phyloP scores from a whole-genome alignment of 192 early-diverging fungal species.

The Chytriomyces confervae region DNA sequence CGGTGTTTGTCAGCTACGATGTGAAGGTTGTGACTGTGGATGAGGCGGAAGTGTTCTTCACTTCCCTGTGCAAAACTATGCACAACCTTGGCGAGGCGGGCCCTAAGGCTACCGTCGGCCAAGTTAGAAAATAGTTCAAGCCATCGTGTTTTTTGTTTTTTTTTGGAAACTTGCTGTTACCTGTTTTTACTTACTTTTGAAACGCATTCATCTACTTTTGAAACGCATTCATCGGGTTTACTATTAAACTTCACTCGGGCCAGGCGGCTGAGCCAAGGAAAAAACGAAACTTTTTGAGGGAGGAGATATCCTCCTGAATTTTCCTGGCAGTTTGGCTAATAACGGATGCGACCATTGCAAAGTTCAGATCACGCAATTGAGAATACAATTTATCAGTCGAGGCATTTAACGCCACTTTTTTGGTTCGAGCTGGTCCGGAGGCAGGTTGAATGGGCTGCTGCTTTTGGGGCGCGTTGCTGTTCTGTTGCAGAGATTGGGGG shows the following conservation, averaged over 20 bases:
- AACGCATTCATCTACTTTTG: background rate
- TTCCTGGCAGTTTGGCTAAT: constrained; percentile 83
- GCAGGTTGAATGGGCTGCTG: background rate
- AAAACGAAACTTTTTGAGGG: background rate
- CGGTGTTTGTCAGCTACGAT: constrained; percentile 43
- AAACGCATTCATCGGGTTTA: background rate
- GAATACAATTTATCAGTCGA: constrained; percentile 79
- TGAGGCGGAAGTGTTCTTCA: constrained; percentile 49
- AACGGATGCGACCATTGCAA: constrained; percentile 84
- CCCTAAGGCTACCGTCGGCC: constrained; percentile 2
- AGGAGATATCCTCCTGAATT: constrained; percentile 75
- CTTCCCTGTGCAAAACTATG: constrained; percentile 30
- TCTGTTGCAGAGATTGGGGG: constrained; percentile 15
- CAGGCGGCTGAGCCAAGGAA: background rate
- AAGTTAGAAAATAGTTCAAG: constrained; percentile 13
- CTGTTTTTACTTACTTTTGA: background rate
- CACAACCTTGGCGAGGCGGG: constrained; percentile 14
- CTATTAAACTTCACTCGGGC: background rate
- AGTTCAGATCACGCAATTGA: constrained; percentile 87
- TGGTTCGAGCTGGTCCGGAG: constrained; percentile 41
- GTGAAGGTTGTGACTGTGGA: constrained; percentile 32
- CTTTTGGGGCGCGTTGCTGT: constrained; percentile 8
- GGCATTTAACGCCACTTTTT: constrained; percentile 77
- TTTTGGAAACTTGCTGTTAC: background rate
- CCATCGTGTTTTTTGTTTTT: background rate